These are phyloP conservation scores for Colletotrichum gigasporum DNA, from an alignment of 2,329 filamentous ascomycete genomes.

Conservation along the genomic window DNA sequence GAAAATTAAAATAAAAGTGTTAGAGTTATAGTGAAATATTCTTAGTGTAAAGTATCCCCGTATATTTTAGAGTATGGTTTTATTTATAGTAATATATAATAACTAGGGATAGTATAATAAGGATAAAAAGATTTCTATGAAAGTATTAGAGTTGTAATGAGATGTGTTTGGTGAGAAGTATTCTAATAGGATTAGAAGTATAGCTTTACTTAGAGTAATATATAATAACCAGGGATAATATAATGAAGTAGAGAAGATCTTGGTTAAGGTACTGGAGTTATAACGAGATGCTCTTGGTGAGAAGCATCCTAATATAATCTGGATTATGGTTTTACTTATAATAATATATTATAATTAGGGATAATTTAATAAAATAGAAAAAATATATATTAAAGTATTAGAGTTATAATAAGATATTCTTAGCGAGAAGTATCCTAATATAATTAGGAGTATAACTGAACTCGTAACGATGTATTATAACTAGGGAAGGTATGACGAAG, in stretches of 20 bases:
- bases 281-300: slow-evolving; percentile 33
- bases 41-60: slow-evolving; percentile 9
- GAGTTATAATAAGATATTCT: no score
- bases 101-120: slow-evolving; percentile 30
- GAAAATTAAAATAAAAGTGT: background rate
- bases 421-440: no score
- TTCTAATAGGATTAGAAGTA: slow-evolving; percentile 7
- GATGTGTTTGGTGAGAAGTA: slow-evolving; percentile 35
- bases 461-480: no score
- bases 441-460: no score
- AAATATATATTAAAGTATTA: no score
- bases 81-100: no score
- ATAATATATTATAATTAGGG: no score
- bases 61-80: slow-evolving; percentile 34
- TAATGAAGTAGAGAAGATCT: slow-evolving; percentile 29
- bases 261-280: slow-evolving; percentile 25
- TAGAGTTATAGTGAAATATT: no score
- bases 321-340: no score
- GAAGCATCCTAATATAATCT: no score
- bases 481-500: no score
- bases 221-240: slow-evolving; percentile 34
- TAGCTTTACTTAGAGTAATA: slow-evolving; percentile 10
- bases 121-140: slow-evolving; percentile 19
- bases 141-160: slow-evolving; percentile 28
- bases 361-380: no score